Evolutionary conservation across 1,284 basidiomycete species (phyloP).

Genomic region (Austroboletus novae-zelandiae): DNA sequence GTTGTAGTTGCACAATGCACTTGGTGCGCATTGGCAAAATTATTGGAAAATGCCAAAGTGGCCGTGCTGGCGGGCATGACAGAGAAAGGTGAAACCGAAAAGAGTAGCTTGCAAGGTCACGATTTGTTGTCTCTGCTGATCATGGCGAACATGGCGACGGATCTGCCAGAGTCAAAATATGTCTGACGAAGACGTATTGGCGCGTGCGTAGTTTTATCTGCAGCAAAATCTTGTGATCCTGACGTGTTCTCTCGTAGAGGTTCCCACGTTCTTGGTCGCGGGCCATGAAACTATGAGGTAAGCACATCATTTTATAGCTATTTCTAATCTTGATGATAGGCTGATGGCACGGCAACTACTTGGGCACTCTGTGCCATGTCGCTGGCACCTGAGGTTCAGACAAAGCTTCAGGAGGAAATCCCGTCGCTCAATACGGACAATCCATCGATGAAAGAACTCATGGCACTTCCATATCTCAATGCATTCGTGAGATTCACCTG

Average conservation of each 20-base stretch:
- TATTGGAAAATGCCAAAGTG: slow-evolving; percentile 50
- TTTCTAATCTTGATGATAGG: neutral
- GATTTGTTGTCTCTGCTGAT: slow-evolving; percentile 59
- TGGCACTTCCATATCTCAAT: slow-evolving; percentile 59
- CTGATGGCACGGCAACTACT: slow-evolving; percentile 45
- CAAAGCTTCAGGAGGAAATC: slow-evolving; percentile 72
- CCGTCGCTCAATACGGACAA: slow-evolving; percentile 44
- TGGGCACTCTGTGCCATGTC: slow-evolving; percentile 70
- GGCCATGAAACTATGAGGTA: slow-evolving; percentile 82
- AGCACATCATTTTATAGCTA: neutral
- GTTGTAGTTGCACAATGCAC: slow-evolving; percentile 19
- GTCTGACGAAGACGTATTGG: slow-evolving; percentile 70
- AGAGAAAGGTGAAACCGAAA: no score
- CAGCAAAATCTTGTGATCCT: neutral
- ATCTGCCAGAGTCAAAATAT: slow-evolving; percentile 59
- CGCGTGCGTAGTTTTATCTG: slow-evolving; percentile 46
- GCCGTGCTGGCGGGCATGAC: no score
- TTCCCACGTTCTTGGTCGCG: slow-evolving; percentile 45
- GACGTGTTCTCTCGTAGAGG: slow-evolving; percentile 27
- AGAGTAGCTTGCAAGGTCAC: slow-evolving; percentile 30
- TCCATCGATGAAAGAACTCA: slow-evolving; percentile 60
- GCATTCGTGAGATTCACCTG: slow-evolving; percentile 66
- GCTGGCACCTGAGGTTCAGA: slow-evolving; percentile 53
- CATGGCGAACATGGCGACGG: slow-evolving; percentile 61
- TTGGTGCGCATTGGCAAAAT: slow-evolving; percentile 41